A percentile compares a stretch with the other conserved stretches of the same genome.
Conservation (phyloP, 768 basidiomycete species). For the Amanita exitialis region DNA sequence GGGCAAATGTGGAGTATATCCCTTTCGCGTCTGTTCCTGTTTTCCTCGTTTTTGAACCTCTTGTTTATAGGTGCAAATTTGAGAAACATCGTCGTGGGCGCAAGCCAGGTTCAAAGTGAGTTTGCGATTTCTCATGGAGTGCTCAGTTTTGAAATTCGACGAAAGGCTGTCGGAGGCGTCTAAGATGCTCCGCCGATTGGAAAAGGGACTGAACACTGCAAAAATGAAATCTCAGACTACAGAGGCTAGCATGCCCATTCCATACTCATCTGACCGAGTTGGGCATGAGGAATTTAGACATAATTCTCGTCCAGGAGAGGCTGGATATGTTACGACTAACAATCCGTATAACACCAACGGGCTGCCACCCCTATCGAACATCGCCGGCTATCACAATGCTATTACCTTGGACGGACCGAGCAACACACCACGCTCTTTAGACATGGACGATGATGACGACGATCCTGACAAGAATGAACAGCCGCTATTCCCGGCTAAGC, state of each 20-base stretch:
- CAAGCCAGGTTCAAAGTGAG: constrained; percentile 84
- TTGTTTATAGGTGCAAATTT: constrained; percentile 54
- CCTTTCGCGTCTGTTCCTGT: constrained; percentile 7
- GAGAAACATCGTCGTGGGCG: constrained; percentile 85
- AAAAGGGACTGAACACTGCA: constrained; percentile 71
- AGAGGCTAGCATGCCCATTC: constrained; percentile 21
- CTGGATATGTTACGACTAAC: constrained; percentile 19
- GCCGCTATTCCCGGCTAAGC: constrained; percentile 59
- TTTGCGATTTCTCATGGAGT: constrained; percentile 10
- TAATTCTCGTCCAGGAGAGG: constrained; percentile 21
- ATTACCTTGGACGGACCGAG: constrained; percentile 27
- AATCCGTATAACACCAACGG: constrained; percentile 35
- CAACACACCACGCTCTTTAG: constrained; percentile 28
- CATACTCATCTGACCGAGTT: constrained; percentile 24
- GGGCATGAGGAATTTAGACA: constrained; percentile 20
- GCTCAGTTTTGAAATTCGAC: constrained; percentile 8
- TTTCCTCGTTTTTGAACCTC: constrained; percentile 10
- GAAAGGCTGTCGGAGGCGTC: constrained; percentile 77
- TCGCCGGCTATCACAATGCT: constrained; percentile 23
- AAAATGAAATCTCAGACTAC: constrained; percentile 58
- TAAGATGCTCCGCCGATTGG: constrained; percentile 79
- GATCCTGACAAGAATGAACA: constrained; percentile 53
- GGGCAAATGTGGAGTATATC: constrained; percentile 65
- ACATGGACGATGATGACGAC: constrained; percentile 61
- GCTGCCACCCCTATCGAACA: constrained; percentile 35